These are phyloP conservation scores for Eucalyptus tenuipes DNA, from an alignment of 345 rosid genomes.

Conservation along the genomic window DNA sequence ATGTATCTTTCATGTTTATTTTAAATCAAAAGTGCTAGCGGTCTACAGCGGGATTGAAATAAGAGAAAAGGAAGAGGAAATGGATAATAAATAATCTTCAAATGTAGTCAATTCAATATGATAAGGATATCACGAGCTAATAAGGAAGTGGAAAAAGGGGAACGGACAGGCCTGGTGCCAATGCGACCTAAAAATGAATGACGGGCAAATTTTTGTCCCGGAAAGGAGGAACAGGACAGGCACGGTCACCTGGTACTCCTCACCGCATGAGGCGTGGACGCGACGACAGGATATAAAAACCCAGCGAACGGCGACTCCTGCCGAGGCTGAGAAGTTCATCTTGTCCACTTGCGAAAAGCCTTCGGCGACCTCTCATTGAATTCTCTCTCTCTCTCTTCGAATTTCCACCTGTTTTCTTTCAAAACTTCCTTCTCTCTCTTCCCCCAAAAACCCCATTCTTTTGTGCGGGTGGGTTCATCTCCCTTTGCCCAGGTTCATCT, in stretches of 20 bases:
- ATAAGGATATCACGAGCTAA: background rate
- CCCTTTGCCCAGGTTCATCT: background rate
- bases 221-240: background rate
- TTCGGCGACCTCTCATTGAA: background rate
- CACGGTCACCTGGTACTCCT: too few species aligned
- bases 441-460: background rate
- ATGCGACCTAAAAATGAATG: background rate
- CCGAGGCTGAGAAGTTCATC: background rate
- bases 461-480: background rate
- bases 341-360: background rate
- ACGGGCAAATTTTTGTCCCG: background rate
- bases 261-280: background rate
- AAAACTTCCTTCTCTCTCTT: background rate
- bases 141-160: too few species aligned
- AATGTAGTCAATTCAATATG: background rate
- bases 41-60: too few species aligned
- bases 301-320: background rate
- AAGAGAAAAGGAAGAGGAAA: too few species aligned
- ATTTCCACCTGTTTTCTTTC: background rate
- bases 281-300: background rate
- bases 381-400: background rate
- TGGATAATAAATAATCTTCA: too few species aligned
- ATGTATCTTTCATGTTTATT: background rate
- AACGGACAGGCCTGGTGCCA: too few species aligned
- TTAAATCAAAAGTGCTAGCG: too few species aligned